phyloP scores from a whole-genome alignment of 345 rosid species.

The Pistacia integerrima region DNA sequence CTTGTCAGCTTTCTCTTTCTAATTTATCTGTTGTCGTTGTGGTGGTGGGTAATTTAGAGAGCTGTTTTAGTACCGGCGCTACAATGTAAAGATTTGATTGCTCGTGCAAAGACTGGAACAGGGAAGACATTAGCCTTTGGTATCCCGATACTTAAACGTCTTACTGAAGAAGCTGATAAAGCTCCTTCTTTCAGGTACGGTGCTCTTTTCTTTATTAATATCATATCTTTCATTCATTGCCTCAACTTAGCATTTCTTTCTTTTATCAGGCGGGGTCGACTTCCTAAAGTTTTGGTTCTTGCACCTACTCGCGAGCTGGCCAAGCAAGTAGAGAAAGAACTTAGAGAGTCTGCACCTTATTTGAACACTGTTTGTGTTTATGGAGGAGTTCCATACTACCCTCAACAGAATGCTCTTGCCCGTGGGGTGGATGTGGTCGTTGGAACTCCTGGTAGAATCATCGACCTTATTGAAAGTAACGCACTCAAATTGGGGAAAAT shows the following conservation, averaged over 20 bases:
- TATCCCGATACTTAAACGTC: conserved; percentile 80
- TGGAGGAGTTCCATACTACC: conserved; percentile 89
- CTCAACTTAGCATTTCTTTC: not conserved
- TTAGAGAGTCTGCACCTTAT: conserved; percentile 87
- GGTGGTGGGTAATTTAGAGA: conserved; percentile 41
- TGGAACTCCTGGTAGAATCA: conserved; percentile 96
- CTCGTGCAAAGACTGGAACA: conserved; percentile 98
- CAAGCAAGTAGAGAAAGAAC: conserved; percentile 95
- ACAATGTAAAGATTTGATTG: conserved; percentile 85
- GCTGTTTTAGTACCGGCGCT: conserved; percentile 89
- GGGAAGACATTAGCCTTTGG: conserved; percentile 99
- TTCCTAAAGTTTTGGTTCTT: conserved; percentile 76
- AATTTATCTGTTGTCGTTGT: not conserved
- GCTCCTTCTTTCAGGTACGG: conserved; percentile 67
- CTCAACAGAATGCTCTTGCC: conserved; percentile 78
- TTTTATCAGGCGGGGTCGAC: conserved; percentile 60
- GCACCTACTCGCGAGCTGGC: conserved; percentile 96
- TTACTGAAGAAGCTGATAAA: conserved; percentile 61
- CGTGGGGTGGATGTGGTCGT: conserved; percentile 98
- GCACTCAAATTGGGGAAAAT: conserved; percentile 88
- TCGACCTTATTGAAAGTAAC: conserved; percentile 74
- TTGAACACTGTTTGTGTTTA: conserved; percentile 86
- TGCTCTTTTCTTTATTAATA: conserved; percentile 23
- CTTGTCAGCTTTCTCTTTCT: not conserved
- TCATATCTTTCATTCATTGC: not conserved